These are phyloP conservation scores for Tylopilus subfusipes DNA, from an alignment of 768 basidiomycete species.

Conservation along the genomic window DNA sequence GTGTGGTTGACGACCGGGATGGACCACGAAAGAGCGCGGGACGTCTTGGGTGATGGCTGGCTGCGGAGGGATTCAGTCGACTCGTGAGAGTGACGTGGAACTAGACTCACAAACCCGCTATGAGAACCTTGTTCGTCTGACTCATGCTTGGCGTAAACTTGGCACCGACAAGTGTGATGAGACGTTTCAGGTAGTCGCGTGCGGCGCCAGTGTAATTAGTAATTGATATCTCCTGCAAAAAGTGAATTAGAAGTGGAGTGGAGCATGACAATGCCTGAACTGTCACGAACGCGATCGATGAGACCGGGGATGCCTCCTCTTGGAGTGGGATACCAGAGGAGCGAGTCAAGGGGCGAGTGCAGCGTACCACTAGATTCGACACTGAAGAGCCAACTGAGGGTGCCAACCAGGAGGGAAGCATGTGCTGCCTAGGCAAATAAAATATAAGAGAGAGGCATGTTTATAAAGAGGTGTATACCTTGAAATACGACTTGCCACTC, in stretches of 20 bases:
- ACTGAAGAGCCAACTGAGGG: constrained; percentile 79
- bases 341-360: constrained; percentile 63
- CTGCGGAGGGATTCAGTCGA: constrained; percentile 19
- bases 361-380: constrained; percentile 62
- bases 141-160: constrained; percentile 82
- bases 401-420: constrained; percentile 51
- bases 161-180: constrained; percentile 75
- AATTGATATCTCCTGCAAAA: constrained; percentile 65
- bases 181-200: constrained; percentile 82
- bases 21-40: constrained; percentile 73
- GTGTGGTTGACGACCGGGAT: constrained; percentile 86
- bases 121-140: constrained; percentile 69
- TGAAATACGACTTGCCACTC: constrained; percentile 64
- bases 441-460: not conserved
- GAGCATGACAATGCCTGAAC: not conserved
- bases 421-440: constrained; percentile 49
- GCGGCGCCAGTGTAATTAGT: constrained; percentile 88
- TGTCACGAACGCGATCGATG: constrained; percentile 50
- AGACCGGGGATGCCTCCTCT: constrained; percentile 58
- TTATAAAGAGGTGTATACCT: constrained; percentile 40
- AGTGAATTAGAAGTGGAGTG: not conserved
- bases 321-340: constrained; percentile 84
- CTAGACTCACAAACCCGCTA: constrained; percentile 74
- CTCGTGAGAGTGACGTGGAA: not conserved
- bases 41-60: constrained; percentile 53